Percentiles rank a stretch among this genome's conserved stretches.
phyloP scores from a whole-genome alignment of 495 filamentous ascomycete genomes.

The Gamarada debralockiae region DNA sequence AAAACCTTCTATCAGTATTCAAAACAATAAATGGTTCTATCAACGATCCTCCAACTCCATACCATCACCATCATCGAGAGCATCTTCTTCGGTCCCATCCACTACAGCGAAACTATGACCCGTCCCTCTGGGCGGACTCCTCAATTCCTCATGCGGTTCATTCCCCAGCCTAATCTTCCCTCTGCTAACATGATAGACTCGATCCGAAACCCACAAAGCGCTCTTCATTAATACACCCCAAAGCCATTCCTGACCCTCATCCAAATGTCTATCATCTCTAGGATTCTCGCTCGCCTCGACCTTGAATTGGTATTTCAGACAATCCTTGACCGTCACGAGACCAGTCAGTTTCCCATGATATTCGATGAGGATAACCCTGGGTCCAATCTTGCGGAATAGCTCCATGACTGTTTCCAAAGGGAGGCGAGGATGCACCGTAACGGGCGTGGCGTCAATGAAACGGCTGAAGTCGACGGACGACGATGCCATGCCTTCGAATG shows the following conservation, averaged over 20 bases:
- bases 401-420: slow-evolving; percentile 98
- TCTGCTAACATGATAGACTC: slow-evolving; percentile 41
- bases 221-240: slow-evolving; percentile 61
- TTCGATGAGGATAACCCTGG: slow-evolving; percentile 89
- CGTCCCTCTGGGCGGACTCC: slow-evolving; percentile 7
- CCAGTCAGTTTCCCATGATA: slow-evolving; percentile 78
- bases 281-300: slow-evolving; percentile 86
- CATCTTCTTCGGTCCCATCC: slow-evolving; percentile 66
- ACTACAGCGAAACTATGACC: slow-evolving; percentile 38
- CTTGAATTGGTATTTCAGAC: slow-evolving; percentile 96
- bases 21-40: neutral
- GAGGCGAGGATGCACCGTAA: slow-evolving; percentile 87
- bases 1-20: too few species aligned
- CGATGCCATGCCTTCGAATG: slow-evolving; percentile 61
- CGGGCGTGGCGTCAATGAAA: slow-evolving; percentile 86
- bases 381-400: slow-evolving; percentile 97
- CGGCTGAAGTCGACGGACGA: slow-evolving; percentile 77
- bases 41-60: slow-evolving; percentile 59
- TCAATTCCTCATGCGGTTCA: slow-evolving; percentile 23
- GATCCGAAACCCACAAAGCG: slow-evolving; percentile 52
- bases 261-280: slow-evolving; percentile 39
- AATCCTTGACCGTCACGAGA: slow-evolving; percentile 95
- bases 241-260: slow-evolving; percentile 57
- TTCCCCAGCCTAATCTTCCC: slow-evolving; percentile 44
- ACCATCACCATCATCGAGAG: slow-evolving; percentile 48